Conservation (phyloP, 2,329 filamentous ascomycete species). For the Venturia pyrina region DNA sequence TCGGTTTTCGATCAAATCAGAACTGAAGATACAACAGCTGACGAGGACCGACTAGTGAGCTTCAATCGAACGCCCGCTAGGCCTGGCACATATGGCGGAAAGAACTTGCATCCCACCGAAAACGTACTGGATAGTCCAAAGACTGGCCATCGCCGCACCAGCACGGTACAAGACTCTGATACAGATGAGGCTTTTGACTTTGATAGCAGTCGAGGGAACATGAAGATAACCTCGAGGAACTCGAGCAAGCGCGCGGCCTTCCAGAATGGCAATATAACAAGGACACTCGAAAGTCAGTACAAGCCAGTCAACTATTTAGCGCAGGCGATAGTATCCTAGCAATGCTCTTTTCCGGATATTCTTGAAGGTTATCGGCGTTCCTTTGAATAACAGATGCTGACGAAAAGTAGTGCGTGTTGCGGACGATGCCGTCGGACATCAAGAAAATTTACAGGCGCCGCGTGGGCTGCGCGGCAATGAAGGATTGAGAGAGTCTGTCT, state of each 20-base stretch:
- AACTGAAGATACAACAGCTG: constrained; percentile 79
- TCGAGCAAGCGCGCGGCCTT: constrained; percentile 28
- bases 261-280: constrained; percentile 27
- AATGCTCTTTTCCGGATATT: too few relatives aligned
- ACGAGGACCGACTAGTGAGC: constrained; percentile 79
- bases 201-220: constrained; percentile 24
- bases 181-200: constrained; percentile 15
- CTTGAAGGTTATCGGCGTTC: too few relatives aligned
- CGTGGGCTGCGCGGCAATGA: neutral
- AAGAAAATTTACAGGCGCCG: neutral
- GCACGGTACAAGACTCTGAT: constrained; percentile 26
- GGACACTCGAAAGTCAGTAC: too few relatives aligned
- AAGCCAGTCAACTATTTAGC: too few relatives aligned
- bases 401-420: constrained; percentile 18
- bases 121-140: constrained; percentile 64
- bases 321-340: too few relatives aligned
- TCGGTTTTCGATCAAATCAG: constrained; percentile 86
- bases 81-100: constrained; percentile 52
- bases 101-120: constrained; percentile 85
- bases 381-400: too few relatives aligned
- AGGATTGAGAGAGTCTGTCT: constrained; percentile 4
- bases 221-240: constrained; percentile 29
- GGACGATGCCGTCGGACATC: constrained; percentile 20
- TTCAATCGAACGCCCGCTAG: constrained; percentile 58
- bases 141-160: constrained; percentile 12